Evolutionary conservation across 176 grass and related monocot genomes (phyloP).

Genomic region (Triticum timopheevii): DNA sequence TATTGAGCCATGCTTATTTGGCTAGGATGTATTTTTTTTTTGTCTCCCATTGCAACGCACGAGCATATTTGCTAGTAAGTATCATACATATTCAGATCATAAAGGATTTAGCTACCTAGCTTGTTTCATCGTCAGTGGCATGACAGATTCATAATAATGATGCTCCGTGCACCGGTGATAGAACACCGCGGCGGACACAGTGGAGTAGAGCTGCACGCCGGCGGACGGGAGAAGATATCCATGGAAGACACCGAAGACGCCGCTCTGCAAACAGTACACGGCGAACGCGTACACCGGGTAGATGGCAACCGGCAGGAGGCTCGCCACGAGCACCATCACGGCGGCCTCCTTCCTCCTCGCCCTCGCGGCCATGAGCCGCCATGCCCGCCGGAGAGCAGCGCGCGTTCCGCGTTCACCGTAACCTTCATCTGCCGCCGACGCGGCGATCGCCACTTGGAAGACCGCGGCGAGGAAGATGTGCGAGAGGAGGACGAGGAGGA

Average conservation of each 20-base stretch:
- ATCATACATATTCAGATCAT: neutral
- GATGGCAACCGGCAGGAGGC: neutral
- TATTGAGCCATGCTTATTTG: too few relatives aligned
- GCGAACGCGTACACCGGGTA: neutral
- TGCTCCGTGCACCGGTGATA: constrained; percentile 6
- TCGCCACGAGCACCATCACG: constrained; percentile 2
- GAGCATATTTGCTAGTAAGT: too few relatives aligned
- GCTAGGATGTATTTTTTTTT: too few relatives aligned
- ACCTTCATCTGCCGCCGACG: neutral
- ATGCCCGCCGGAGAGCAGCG: neutral
- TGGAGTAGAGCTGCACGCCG: constrained; percentile 4
- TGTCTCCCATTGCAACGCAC: too few relatives aligned
- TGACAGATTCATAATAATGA: neutral
- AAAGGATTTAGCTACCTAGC: neutral
- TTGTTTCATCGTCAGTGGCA: neutral
- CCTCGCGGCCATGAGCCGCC: neutral
- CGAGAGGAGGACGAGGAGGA: neutral
- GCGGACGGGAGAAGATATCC: neutral
- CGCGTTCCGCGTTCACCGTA: too few relatives aligned
- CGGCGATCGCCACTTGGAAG: neutral
- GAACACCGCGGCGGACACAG: neutral
- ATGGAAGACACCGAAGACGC: neutral
- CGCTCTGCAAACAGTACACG: neutral
- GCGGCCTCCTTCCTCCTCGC: constrained; percentile 9
- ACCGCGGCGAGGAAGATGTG: neutral